Percentiles rank a stretch among this genome's conserved stretches.
phyloP scores from a whole-genome alignment of 805 yeast genomes.

The Suhomyces xylopsoci region DNA sequence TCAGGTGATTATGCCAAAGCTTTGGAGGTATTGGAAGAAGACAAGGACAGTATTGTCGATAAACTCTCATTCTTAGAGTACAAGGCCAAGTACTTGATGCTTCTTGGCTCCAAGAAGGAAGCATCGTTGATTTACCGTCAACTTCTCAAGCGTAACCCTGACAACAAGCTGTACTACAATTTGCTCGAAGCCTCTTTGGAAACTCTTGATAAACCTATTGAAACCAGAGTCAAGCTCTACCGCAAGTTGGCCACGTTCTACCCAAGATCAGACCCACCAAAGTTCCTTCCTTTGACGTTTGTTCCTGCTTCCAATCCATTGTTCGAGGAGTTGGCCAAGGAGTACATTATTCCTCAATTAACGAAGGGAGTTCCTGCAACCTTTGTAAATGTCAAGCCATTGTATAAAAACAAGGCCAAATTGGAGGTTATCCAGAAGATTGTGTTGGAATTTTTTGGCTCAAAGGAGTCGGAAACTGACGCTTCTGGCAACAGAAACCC shows the following conservation, averaged over 20 bases:
- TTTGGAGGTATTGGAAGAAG: constrained; percentile 52
- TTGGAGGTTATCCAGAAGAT: constrained; percentile 48
- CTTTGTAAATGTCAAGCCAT: constrained; percentile 79
- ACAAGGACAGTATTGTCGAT: constrained; percentile 53
- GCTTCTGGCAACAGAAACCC: constrained; percentile 36
- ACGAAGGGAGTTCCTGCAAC: constrained; percentile 86
- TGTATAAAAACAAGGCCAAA: constrained; percentile 50
- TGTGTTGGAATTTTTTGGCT: constrained; percentile 46
- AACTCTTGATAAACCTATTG: constrained; percentile 36
- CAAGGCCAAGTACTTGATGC: constrained; percentile 60
- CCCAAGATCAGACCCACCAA: constrained; percentile 82
- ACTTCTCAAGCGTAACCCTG: constrained; percentile 83
- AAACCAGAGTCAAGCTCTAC: constrained; percentile 58
- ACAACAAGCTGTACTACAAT: constrained; percentile 61
- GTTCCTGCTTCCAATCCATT: constrained; percentile 50
- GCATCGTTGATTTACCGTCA: constrained; percentile 68
- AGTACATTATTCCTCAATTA: constrained; percentile 61
- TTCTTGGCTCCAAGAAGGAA: constrained; percentile 54
- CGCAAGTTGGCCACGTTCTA: constrained; percentile 63
- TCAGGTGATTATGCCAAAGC: constrained; percentile 65
- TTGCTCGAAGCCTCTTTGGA: constrained; percentile 65
- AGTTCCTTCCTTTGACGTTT: constrained; percentile 73
- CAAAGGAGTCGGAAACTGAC: constrained; percentile 9
- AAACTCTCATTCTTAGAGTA: constrained; percentile 60
- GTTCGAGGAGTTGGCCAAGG: constrained; percentile 45